Conservation (phyloP, 768 basidiomycete genomes). For the Kwoniella pini region DNA sequence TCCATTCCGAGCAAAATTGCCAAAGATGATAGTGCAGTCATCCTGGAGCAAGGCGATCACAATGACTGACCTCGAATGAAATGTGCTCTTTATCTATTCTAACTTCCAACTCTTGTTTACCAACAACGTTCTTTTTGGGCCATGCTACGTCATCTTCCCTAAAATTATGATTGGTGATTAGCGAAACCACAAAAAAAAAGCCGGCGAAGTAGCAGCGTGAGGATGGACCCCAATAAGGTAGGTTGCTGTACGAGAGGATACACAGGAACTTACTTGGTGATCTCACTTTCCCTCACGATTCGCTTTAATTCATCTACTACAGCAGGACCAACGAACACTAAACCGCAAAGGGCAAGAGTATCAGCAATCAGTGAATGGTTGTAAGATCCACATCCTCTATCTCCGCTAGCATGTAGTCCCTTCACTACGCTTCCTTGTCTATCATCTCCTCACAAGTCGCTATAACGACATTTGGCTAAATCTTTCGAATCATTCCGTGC, state of each 20-base stretch:
- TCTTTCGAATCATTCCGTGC: too few relatives aligned
- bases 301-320: constrained; percentile 93
- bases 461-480: too few relatives aligned
- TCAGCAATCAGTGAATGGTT: neutral
- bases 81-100: constrained; percentile 93
- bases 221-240: too few relatives aligned
- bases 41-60: too few relatives aligned
- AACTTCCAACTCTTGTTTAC: constrained; percentile 97
- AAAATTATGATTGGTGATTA: constrained; percentile 10
- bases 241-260: too few relatives aligned
- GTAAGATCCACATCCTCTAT: neutral
- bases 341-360: neutral
- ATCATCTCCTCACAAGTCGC: too few relatives aligned
- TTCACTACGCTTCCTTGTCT: too few relatives aligned
- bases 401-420: too few relatives aligned
- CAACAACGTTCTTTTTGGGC: constrained; percentile 99
- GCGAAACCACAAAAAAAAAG: neutral
- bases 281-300: constrained; percentile 88
- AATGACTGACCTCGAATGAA: constrained; percentile 77
- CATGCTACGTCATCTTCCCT: constrained; percentile 98
- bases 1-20: too few relatives aligned
- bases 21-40: too few relatives aligned
- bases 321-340: constrained; percentile 92
- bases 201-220: too few relatives aligned
- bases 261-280: constrained; percentile 79